Percentiles rank a stretch among this genome's conserved stretches.
Conservation (phyloP, 2,329 filamentous ascomycete species). For the Fragosphaeria purpurea region DNA sequence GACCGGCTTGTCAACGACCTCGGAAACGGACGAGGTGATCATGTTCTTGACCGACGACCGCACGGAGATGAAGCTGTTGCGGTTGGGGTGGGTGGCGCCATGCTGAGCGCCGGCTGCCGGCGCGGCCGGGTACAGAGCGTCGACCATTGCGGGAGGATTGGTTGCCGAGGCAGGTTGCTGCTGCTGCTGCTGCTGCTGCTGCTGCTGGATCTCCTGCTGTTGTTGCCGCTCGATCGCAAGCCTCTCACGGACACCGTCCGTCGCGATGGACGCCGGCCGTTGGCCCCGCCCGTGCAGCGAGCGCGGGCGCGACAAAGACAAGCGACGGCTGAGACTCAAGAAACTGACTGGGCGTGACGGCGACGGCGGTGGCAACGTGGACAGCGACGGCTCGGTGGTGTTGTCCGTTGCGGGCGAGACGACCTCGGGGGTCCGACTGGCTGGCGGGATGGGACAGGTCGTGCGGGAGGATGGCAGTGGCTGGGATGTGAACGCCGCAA, state of each 20-base stretch:
- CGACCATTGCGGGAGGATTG: constrained; percentile 14
- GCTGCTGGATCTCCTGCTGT: not conserved
- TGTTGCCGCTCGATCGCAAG: too few relatives aligned
- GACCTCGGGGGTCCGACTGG: not conserved
- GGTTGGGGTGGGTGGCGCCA: constrained; percentile 18
- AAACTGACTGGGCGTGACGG: constrained; percentile 13
- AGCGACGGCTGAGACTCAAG: constrained; percentile 17
- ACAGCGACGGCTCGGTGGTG: too few relatives aligned
- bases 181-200: not conserved
- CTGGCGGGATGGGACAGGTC: not conserved
- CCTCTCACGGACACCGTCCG: too few relatives aligned
- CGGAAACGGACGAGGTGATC: constrained; percentile 41
- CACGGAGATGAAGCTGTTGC: constrained; percentile 41
- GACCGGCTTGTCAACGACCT: constrained; percentile 57
- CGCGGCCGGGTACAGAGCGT: constrained; percentile 18
- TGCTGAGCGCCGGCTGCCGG: constrained; percentile 13
- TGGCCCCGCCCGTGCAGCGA: not conserved
- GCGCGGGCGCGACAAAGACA: constrained; percentile 9
- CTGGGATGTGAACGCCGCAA: constrained; percentile 18
- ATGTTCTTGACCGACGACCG: constrained; percentile 41
- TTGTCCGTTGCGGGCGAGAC: too few relatives aligned
- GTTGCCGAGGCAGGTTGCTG: not conserved
- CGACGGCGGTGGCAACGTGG: not conserved
- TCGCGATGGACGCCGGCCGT: too few relatives aligned
- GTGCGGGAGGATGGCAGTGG: not conserved